Evolutionary conservation across 306 rosid species (phyloP).

Genomic region (Lathyrus tuberosus): DNA sequence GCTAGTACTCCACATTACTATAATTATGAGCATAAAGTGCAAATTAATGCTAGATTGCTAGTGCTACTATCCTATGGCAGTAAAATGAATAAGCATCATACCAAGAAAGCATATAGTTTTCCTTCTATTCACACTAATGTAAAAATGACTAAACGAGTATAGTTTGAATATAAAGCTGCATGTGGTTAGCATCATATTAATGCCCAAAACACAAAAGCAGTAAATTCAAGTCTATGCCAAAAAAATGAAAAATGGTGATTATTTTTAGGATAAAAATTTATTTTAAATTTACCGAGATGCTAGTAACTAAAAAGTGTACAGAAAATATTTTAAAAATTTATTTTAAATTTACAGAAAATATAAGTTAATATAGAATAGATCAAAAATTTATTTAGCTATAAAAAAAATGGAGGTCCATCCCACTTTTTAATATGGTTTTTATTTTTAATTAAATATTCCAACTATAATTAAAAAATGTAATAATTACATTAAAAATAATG

Average conservation of each 20-base stretch:
- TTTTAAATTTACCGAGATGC: too few relatives aligned
- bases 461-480: constrained; percentile 33
- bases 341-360: too few relatives aligned
- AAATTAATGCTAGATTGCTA: constrained; percentile 40
- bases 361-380: too few relatives aligned
- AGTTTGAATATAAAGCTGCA: constrained; percentile 32
- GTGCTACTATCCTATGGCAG: constrained; percentile 24
- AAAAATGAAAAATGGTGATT: too few relatives aligned
- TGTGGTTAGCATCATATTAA: constrained; percentile 37
- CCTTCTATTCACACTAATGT: constrained; percentile 17
- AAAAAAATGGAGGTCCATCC: background rate
- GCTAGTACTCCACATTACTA: constrained; percentile 1
- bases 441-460: constrained; percentile 30
- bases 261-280: too few relatives aligned
- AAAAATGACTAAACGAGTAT: constrained; percentile 34
- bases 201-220: constrained; percentile 30
- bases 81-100: constrained; percentile 37
- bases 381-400: too few relatives aligned
- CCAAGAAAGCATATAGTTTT: constrained; percentile 14
- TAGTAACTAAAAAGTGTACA: too few relatives aligned
- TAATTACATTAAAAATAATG: constrained; percentile 36
- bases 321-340: too few relatives aligned
- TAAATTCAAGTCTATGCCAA: background rate
- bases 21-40: constrained; percentile 32
- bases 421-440: constrained; percentile 5